Evolutionary conservation across 2,329 filamentous ascomycete genomes (phyloP).

Genomic region (Paraphoma sp.): DNA sequence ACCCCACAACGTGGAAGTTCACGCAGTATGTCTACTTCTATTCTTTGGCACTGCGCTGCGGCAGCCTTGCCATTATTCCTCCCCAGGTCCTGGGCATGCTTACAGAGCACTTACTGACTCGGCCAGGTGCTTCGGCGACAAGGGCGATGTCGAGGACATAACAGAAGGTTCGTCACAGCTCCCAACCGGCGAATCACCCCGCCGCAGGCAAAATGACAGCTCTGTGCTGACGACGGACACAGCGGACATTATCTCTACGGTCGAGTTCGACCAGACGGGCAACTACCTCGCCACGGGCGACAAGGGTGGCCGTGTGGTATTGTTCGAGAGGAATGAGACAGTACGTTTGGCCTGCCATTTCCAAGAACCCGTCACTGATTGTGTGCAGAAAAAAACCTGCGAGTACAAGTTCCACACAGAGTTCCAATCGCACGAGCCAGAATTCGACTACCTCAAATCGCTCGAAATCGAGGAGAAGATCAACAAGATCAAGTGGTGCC

Average conservation of each 20-base stretch:
- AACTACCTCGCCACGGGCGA: conserved; percentile 91
- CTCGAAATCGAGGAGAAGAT: conserved; percentile 99
- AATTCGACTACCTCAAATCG: conserved; percentile 99
- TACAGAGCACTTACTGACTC: conserved; percentile 25
- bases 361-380: conserved; percentile 15
- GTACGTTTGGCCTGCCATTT: conserved; percentile 59
- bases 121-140: conserved; percentile 95
- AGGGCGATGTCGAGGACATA: conserved; percentile 98
- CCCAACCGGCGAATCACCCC: background rate
- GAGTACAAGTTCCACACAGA: conserved; percentile 99
- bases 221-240: conserved; percentile 18
- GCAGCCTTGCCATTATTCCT: background rate
- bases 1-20: conserved; percentile 98
- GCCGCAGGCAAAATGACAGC: background rate
- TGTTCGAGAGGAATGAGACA: conserved; percentile 95
- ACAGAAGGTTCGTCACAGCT: conserved; percentile 75
- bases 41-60: background rate
- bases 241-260: conserved; percentile 92
- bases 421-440: conserved; percentile 98
- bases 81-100: too few species aligned
- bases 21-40: conserved; percentile 76
- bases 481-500: conserved; percentile 99
- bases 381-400: conserved; percentile 93
- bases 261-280: conserved; percentile 88
- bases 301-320: conserved; percentile 83